Evolutionary conservation across 345 rosid genomes (phyloP), one percentile per base, ranked within the genome.

Genomic region (Rhodamnia rubescens): DNA sequence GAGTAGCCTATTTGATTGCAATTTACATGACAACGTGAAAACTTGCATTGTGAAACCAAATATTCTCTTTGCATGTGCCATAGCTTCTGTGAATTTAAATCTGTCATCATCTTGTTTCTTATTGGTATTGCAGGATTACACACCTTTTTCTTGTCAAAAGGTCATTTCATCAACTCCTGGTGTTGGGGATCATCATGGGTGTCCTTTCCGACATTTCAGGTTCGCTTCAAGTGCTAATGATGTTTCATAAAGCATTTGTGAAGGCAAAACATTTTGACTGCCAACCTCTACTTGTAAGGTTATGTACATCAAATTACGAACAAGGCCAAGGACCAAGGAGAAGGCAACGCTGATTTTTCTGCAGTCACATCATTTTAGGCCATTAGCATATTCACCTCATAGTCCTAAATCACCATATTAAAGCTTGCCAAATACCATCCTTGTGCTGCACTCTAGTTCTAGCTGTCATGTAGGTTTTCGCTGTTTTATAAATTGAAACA

Each of bases 151-250:
- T 85, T 97, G 98, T 91, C 98, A 93, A 87, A 97, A 94, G 87
- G 89, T 93, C 84, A 96, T 96, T 82, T 91, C 93, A 50, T 91
- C 90, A 74, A 93, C 95, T 83, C 99, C 99, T 88, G 93, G 96
- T 21, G 92, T 88, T 55, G 98, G 99, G 36, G 98, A 96, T 88
- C 95, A 97, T 88, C 98, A 95, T 83, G 98, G 99, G 83, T 97
- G 98, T 84, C 99, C 99, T 53, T 97, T 92, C 88, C 92, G 98
- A 85, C 98, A 96, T 92, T 96, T 97, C 90, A 96, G 99, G 98
- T 96, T 64, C 88, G 82, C 86, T 85, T 74, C 74, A 9, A 69
- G 80, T 69, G 13, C 47, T 69, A 32, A 64, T 69, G 75, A 32
- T 69, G 40, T 69, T 69, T 69, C 24, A 69, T 69, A 69, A 69